These are phyloP conservation scores for Hypoxylon sp. DNA, from an alignment of 2,329 filamentous ascomycete genomes.

Conservation along the genomic window DNA sequence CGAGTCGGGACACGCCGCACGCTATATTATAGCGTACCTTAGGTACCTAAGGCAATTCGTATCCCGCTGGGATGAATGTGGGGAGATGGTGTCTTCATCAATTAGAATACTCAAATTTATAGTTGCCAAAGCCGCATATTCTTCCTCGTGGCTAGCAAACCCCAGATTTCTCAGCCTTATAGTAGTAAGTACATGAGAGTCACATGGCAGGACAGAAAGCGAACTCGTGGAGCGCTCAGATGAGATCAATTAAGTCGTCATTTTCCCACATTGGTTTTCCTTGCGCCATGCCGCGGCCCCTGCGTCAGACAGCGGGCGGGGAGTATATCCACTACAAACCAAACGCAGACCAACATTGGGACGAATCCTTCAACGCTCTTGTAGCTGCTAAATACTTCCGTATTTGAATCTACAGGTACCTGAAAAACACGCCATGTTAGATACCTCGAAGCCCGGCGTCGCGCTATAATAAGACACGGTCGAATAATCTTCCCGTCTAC, in stretches of 20 bases:
- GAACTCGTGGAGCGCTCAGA: slow-evolving; percentile 1
- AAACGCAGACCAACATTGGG: slow-evolving; percentile 6
- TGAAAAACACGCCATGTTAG: slow-evolving; percentile 7
- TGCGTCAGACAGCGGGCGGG: slow-evolving; percentile 9
- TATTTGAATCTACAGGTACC: slow-evolving; percentile 1
- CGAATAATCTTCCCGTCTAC: slow-evolving; percentile 3
- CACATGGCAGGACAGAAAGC: slow-evolving; percentile 27
- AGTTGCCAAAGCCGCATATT: background rate
- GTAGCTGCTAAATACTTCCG: slow-evolving; percentile 1
- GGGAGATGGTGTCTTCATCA: slow-evolving; percentile 9
- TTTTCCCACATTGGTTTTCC: background rate
- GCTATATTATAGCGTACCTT: background rate
- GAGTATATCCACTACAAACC: slow-evolving; percentile 4
- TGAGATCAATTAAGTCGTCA: slow-evolving; percentile 1
- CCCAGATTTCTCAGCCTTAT: slow-evolving; percentile 33
- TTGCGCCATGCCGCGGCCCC: slow-evolving; percentile 14
- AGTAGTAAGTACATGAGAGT: slow-evolving; percentile 38
- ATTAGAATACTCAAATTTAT: background rate
- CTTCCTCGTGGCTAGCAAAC: slow-evolving; percentile 9
- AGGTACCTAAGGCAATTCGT: background rate
- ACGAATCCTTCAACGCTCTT: slow-evolving; percentile 28
- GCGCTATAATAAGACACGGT: slow-evolving; percentile 9
- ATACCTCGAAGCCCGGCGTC: background rate
- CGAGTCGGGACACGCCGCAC: background rate
- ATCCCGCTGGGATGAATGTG: background rate